These are phyloP conservation scores for Pisolithus marmoratus DNA, from an alignment of 768 basidiomycete genomes.

Conservation along the genomic window DNA sequence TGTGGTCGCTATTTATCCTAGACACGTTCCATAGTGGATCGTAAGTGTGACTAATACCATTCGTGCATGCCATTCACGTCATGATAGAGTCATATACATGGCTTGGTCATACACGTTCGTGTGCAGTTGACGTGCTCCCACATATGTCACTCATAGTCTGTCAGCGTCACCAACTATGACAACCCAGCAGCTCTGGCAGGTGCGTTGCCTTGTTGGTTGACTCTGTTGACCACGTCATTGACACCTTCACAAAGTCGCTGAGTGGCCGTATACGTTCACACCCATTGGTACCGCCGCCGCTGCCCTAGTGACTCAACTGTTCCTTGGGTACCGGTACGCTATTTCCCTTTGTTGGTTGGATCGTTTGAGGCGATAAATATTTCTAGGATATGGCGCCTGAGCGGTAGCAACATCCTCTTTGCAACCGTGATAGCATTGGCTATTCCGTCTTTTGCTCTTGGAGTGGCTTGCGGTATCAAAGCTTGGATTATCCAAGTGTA, in stretches of 20 bases:
- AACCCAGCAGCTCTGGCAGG: slow-evolving; percentile 10
- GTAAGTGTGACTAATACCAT: slow-evolving; percentile 7
- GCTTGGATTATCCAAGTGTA: slow-evolving; percentile 39
- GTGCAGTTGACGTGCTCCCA: background rate
- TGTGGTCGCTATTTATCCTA: slow-evolving; percentile 13
- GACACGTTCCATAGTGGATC: slow-evolving; percentile 15
- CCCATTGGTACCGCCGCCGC: slow-evolving; percentile 41
- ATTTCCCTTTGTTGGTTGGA: background rate
- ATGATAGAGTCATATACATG: slow-evolving; percentile 13
- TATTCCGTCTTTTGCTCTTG: slow-evolving; percentile 37
- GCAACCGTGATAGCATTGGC: slow-evolving; percentile 34
- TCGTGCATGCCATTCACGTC: background rate
- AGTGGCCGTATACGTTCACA: slow-evolving; percentile 50
- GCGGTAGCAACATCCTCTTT: slow-evolving; percentile 17
- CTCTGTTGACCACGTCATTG: background rate
- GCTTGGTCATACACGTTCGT: slow-evolving; percentile 16
- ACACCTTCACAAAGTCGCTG: slow-evolving; percentile 25
- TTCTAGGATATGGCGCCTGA: slow-evolving; percentile 13
- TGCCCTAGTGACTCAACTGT: slow-evolving; percentile 46
- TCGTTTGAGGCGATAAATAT: background rate
- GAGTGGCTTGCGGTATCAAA: slow-evolving; percentile 37
- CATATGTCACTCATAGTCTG: background rate
- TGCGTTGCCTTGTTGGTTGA: background rate
- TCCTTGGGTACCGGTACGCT: slow-evolving; percentile 40
- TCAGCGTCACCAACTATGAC: slow-evolving; percentile 10